phyloP scores from a whole-genome alignment of 257 asterid genomes.

The Nicotiana paniculata region DNA sequence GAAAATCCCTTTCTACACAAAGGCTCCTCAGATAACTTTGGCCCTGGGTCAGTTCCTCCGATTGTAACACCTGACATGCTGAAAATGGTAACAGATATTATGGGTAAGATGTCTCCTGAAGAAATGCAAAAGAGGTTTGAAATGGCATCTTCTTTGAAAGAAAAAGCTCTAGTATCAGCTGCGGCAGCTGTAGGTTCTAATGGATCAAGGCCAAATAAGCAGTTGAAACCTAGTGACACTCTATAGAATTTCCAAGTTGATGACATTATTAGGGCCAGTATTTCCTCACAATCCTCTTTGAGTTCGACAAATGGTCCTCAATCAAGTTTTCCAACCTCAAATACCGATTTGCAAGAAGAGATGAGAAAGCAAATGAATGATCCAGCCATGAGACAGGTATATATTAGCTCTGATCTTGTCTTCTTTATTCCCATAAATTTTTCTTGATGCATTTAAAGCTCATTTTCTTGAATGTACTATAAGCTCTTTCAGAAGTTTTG shows the following conservation, averaged over 20 bases:
- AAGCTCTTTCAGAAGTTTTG: too few relatives aligned
- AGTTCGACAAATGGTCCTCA: slow-evolving; percentile 31
- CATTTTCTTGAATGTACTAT: too few relatives aligned
- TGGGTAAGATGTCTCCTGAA: slow-evolving; percentile 82
- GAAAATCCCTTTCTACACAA: slow-evolving; percentile 36
- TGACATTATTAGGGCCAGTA: slow-evolving; percentile 36
- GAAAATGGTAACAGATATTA: slow-evolving; percentile 82
- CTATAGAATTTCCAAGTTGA: slow-evolving; percentile 18
- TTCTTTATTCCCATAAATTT: not conserved
- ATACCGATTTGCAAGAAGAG: slow-evolving; percentile 79
- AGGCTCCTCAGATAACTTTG: slow-evolving; percentile 31
- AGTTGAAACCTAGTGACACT: slow-evolving; percentile 25
- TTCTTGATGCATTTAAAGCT: not conserved
- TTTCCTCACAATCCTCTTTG: slow-evolving; percentile 30
- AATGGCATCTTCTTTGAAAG: slow-evolving; percentile 67
- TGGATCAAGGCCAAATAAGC: slow-evolving; percentile 31
- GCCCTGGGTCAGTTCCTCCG: slow-evolving; percentile 48
- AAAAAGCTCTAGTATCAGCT: slow-evolving; percentile 38
- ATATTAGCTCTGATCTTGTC: not conserved
- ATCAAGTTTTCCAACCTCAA: slow-evolving; percentile 41
- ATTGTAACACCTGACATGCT: slow-evolving; percentile 69
- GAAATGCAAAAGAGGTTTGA: slow-evolving; percentile 71
- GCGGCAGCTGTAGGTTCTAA: slow-evolving; percentile 29
- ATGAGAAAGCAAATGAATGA: slow-evolving; percentile 92
- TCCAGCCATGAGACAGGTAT: slow-evolving; percentile 96